Base-by-base conservation (phyloP, 208 protist genomes). In the Strigomonas culicis region DNA sequence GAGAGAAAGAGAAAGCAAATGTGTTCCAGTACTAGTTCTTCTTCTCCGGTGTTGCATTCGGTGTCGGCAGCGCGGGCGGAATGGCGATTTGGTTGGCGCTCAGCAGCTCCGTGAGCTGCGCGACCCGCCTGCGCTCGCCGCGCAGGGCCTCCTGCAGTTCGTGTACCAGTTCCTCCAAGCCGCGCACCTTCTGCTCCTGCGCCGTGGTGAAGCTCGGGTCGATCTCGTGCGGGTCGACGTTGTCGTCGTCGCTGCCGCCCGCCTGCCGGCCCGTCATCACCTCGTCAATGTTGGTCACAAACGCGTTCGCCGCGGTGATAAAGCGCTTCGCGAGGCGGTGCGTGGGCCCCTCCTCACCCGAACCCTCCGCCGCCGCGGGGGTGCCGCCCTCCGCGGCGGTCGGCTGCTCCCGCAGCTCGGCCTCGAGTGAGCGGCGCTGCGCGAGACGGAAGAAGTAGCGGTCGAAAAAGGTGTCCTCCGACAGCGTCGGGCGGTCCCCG, bases 401-500 rank as follows among this genome's bases (percentile, higher is more conserved):
- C 21, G 32, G 24, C 34, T 39, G 55, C 15, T 63, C 64, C 22
- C 73, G 66, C 32, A 69, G 71, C 44, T 67, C 68, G 21, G 77
- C 59, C 41, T 75, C 66, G 4, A 31, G 19, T 8, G 34, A 32
- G 6, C 87, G 87, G 57, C 90, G 72, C 78, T 91, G 81, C 22
- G 74, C 66, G n/a, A 93, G 82, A 25, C 84, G 84, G 62, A 93
- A 91, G 64, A 91, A 91, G 72, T 93, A 93, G 22, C 84, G 87
- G 39, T 90, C 81, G 66, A 93, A 90, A 52, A 93, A 93, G n/a
- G 68, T 74, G 63, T 91, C 80, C 56, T 87, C 80, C 6, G 50
- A 77, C 1, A 93, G 57, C 31, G 30, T 36, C 10, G 27, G 22
- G 6, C 17, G 17, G 10, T 21, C 17, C 43, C 43, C 43, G 17